phyloP scores from a whole-genome alignment of 306 rosid genomes.

The Alnus rubra region DNA sequence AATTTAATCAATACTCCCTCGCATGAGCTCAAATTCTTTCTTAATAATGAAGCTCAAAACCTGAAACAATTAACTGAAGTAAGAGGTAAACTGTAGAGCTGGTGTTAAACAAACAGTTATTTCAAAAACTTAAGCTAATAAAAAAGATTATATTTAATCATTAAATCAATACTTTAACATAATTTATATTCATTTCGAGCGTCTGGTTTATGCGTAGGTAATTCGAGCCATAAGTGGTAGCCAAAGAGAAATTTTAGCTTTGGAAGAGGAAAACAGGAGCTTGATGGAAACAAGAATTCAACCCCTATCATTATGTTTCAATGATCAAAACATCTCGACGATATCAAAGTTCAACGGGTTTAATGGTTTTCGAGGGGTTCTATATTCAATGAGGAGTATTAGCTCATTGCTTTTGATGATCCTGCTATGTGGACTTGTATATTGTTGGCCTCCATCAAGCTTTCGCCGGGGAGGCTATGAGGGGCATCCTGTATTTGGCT shows the following conservation, averaged over 20 bases:
- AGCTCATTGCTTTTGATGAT: conserved; percentile 71
- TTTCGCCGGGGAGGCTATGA: conserved; percentile 42
- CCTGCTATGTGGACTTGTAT: conserved; percentile 53
- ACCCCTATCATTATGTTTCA: conserved; percentile 46
- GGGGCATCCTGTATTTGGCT: conserved; percentile 45
- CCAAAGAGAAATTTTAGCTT: conserved; percentile 63
- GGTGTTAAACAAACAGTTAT: no score
- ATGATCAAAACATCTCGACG: conserved; percentile 31
- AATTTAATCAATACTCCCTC: no score
- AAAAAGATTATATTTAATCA: no score
- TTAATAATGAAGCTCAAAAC: no score
- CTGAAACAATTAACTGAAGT: no score
- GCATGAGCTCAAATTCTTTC: no score
- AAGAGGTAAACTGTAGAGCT: no score
- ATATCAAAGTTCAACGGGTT: conserved; percentile 71
- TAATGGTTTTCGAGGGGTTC: conserved; percentile 80
- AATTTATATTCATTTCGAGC: not conserved
- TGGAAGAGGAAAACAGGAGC: conserved; percentile 75
- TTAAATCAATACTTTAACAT: no score
- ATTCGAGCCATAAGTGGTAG: conserved; percentile 56
- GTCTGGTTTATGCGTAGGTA: conserved; percentile 32
- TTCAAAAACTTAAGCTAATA: no score
- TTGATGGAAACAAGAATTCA: conserved; percentile 68
- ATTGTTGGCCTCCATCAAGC: conserved; percentile 65
- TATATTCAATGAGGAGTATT: conserved; percentile 71